Evolutionary conservation across 2,329 filamentous ascomycete species (phyloP).

Genomic region (Paracamarosporium sp.): DNA sequence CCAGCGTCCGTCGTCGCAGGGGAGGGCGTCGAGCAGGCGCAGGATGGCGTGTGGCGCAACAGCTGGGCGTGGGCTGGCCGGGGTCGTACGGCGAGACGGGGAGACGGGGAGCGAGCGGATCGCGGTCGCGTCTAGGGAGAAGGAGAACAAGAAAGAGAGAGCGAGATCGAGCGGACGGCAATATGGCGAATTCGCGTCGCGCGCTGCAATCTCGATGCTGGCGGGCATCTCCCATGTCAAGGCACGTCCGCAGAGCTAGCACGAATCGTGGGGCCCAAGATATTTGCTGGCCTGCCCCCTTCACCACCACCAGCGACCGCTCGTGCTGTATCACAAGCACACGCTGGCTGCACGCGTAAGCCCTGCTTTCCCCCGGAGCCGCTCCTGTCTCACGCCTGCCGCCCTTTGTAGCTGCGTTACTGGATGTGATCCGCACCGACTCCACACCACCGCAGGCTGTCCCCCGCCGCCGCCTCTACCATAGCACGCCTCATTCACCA

Average conservation of each 20-base stretch:
- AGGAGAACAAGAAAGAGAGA: neutral
- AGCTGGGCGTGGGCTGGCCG: neutral
- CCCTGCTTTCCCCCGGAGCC: constrained; percentile 1
- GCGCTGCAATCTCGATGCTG: constrained; percentile 5
- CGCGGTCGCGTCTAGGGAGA: neutral
- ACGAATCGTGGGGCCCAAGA: constrained; percentile 1
- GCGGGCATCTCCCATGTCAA: constrained; percentile 1
- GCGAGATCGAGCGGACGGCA: neutral
- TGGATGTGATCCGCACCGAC: no score
- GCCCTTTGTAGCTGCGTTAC: no score
- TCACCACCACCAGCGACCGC: neutral
- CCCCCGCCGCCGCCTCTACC: neutral
- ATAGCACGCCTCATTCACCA: neutral
- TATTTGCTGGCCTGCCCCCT: neutral
- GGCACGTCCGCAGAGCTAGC: neutral
- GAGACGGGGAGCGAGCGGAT: neutral
- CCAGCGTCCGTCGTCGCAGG: constrained; percentile 18
- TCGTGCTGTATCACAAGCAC: neutral
- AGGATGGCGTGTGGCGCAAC: neutral
- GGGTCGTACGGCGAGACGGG: neutral
- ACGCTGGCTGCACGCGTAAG: constrained; percentile 20
- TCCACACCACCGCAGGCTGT: constrained; percentile 1
- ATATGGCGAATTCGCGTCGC: neutral
- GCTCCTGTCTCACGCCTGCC: constrained; percentile 8
- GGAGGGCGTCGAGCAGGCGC: no score